Evolutionary conservation across 768 basidiomycete species (phyloP).

Genomic region (Pleurotus sapidus): DNA sequence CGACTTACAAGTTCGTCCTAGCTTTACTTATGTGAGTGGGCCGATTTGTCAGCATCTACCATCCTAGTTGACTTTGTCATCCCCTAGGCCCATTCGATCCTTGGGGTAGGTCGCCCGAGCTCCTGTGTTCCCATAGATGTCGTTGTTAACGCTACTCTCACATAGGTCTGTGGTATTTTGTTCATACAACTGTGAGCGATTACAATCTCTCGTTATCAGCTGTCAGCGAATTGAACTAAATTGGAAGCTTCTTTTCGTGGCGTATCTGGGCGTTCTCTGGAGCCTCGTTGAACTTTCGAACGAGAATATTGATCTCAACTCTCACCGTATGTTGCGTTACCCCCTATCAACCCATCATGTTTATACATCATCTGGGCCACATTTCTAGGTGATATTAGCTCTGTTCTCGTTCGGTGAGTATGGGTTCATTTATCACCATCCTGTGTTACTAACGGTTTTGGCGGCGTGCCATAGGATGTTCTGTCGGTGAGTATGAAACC

Average conservation of each 20-base stretch:
- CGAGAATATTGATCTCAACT: background rate
- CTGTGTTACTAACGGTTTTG: too few species aligned
- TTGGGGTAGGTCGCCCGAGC: background rate
- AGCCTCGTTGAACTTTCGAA: background rate
- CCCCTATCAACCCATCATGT: background rate
- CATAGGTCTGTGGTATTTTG: too few species aligned
- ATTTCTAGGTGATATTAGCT: background rate
- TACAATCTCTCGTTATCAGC: too few species aligned
- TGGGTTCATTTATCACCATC: too few species aligned
- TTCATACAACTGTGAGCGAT: too few species aligned
- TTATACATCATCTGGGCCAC: background rate
- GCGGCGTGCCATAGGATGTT: too few species aligned
- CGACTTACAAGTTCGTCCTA: background rate
- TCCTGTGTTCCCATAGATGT: too few species aligned
- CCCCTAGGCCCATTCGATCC: conserved; percentile 1
- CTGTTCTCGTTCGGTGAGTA: background rate
- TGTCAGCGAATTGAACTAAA: too few species aligned
- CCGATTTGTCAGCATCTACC: too few species aligned
- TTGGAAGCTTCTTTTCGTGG: conserved; percentile 4
- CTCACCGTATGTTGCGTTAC: background rate
- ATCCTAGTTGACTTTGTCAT: too few species aligned
- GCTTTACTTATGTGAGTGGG: conserved; percentile 1
- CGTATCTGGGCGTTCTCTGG: conserved; percentile 4
- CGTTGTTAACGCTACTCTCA: too few species aligned
- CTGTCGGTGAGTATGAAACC: too few species aligned